Base-by-base conservation (phyloP, 352 stramenopile species). In the Phytophthora foliorum region DNA sequence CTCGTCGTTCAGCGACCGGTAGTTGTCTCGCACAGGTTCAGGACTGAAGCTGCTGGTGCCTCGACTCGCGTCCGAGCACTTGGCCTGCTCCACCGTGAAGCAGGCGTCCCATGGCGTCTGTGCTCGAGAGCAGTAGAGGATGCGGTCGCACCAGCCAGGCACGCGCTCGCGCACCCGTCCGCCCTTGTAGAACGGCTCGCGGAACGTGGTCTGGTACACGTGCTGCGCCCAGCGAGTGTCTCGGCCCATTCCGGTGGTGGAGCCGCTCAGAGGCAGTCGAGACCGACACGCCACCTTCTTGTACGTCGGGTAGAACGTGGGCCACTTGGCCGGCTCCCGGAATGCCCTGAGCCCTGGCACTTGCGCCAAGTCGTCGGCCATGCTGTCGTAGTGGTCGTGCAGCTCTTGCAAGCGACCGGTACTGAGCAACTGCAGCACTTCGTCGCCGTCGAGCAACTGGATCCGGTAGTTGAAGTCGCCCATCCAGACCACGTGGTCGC, bases 381-480 rank as follows among this genome's bases (percentile, higher is more conserved):
- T 86, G 19, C 82, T 84, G 62, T 95, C 88, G 70, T 91, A 88
- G 6, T 70, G 64, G 21, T 92, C 83, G 63, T 92, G 84, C 5
- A 94, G 69, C 46, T 91, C 82, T 24, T 83, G 54, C 22, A 88
- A 66, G 16, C 79, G 72, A 10, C 80, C 63, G 10, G 72, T 67
- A 32, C 51, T 68, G 8, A 94, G 50, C 13, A 86, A 57, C 19
- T 65, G 64, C n/a, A 90, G 50, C 57, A 91, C 82, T 8, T 82
- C 72, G 31, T 81, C 67, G 0, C 78, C 76, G 27, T 83, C 79
- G 10, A 89, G 66, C 5, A 63, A 74, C 27, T 86, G 67, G 55
- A 92, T 81, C 9, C 81, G 81, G 68, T 93, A 94, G 71, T 92
- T 93, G 36, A 95, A 86, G 64, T 95, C 86, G 3, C 88, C 88